A percentile compares a stretch with the other conserved stretches of the same genome.
Evolutionary conservation across 179 eudicot genomes (phyloP).

Genomic region (Beta corolliflora): DNA sequence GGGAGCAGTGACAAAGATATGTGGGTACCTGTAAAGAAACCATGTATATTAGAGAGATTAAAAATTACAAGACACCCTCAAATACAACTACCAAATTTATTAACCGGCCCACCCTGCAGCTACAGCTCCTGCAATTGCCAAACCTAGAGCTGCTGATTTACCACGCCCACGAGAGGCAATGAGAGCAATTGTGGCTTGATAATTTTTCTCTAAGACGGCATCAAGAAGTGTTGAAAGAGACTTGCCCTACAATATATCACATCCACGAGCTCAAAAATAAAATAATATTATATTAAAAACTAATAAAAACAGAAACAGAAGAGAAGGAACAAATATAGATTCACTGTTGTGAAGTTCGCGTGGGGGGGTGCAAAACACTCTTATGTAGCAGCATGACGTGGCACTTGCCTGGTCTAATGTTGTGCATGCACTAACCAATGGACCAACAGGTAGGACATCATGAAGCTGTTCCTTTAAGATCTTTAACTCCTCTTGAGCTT

Average conservation of each 20-base stretch:
- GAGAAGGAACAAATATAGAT: neutral
- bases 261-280: neutral
- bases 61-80: neutral
- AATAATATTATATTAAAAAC: neutral
- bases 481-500: constrained; percentile 45
- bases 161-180: constrained; percentile 97
- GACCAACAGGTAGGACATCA: constrained; percentile 62
- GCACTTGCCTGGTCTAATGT: constrained; percentile 57
- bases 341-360: neutral
- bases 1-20: constrained; percentile 88
- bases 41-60: constrained; percentile 1
- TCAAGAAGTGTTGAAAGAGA: constrained; percentile 58
- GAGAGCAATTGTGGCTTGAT: constrained; percentile 78
- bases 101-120: constrained; percentile 69
- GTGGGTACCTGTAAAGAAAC: constrained; percentile 66
- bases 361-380: neutral
- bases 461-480: constrained; percentile 47
- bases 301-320: neutral
- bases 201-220: constrained; percentile 37
- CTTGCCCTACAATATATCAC: constrained; percentile 41
- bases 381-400: neutral
- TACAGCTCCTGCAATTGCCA: constrained; percentile 85
- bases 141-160: constrained; percentile 91
- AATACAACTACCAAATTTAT: constrained; percentile 4
- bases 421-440: constrained; percentile 48